These are phyloP conservation scores for Triticum turgidum DNA, from an alignment of 176 grass and related monocot species.

Conservation along the genomic window DNA sequence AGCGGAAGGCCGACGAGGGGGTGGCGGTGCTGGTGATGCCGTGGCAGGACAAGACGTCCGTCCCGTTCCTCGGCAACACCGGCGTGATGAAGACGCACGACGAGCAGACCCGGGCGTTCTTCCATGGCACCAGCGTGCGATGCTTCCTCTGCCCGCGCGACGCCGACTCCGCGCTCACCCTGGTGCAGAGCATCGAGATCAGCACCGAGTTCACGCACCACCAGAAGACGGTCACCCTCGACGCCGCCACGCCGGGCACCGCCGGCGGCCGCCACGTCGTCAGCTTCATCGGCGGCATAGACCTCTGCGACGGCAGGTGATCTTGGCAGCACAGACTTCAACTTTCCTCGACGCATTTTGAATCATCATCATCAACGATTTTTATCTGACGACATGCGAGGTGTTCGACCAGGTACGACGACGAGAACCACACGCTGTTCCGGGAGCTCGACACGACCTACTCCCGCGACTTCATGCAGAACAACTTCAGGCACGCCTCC, in stretches of 20 bases:
- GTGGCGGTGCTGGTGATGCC: conserved; percentile 83
- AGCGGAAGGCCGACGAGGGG: conserved; percentile 78
- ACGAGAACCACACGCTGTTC: conserved; percentile 89
- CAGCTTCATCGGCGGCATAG: conserved; percentile 71
- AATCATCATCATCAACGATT: not conserved
- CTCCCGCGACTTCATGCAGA: conserved; percentile 65
- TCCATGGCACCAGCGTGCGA: conserved; percentile 62
- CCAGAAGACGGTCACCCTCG: conserved; percentile 80
- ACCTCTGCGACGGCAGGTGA: conserved; percentile 48
- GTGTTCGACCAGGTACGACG: conserved; percentile 56
- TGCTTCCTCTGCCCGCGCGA: conserved; percentile 82
- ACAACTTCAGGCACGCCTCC: conserved; percentile 57
- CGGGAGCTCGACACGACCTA: conserved; percentile 55
- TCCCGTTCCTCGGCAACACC: conserved; percentile 64
- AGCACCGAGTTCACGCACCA: conserved; percentile 81
- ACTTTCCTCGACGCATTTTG: not conserved
- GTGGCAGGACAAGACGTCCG: conserved; percentile 84
- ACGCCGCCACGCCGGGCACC: conserved; percentile 25
- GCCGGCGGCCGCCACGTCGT: conserved; percentile 43
- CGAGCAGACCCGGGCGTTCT: conserved; percentile 68
- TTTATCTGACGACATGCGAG: not conserved
- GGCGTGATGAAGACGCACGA: conserved; percentile 88
- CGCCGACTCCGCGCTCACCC: conserved; percentile 60
- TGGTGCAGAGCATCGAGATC: conserved; percentile 58
- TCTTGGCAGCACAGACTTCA: not conserved